Evolutionary conservation across 345 rosid species (phyloP), one percentile per base, ranked within the genome.

Genomic region (Eucalyptus cladocalyx): DNA sequence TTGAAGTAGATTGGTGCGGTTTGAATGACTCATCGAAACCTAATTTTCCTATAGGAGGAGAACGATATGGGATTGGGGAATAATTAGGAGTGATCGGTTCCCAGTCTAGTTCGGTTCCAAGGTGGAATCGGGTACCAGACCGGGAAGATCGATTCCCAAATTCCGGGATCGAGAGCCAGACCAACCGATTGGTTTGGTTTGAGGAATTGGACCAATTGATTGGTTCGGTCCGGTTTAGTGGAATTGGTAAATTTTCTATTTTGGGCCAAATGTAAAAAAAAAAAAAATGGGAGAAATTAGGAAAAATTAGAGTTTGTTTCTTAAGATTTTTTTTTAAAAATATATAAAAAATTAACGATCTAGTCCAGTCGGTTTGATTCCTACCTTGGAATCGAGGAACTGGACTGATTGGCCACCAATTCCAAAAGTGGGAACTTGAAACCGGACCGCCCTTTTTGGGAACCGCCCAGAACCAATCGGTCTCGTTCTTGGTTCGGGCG

Each of bases 161-260:
- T 53, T 53, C 9, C 0, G 1, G 0, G 56, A 53, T 0, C 0
- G 0, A 4, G 1, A 7, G 56, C 0, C 2, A 1, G 4, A 53
- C 9, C 56, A 53, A 53, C 0, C 0, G 9, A 4, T 51, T 23
- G n/a, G n/a, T n/a, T n/a, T n/a, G n/a, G n/a, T n/a, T n/a, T n/a
- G n/a, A 1, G 1, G 56, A 18, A 18, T 17, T 1, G 1, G 56
- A 7, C 56, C 0, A 51, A 1, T 0, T 8, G 23, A 18, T 7
- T 17, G 8, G 54, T 51, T 51, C 0, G 4, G 8, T 17, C 3
- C 0, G 8, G 1, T 51, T 51, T 0, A 1, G 9, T 17, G 2
- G 1, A 51, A 18, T 53, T 1, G 2, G 0, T 7, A 53, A 53
- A 53, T 53, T 53, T 53, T 2, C 9, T 53, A 19, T 53, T 18